These are phyloP conservation scores for Ceriops tagal DNA, from an alignment of 345 rosid genomes.

Conservation along the genomic window DNA sequence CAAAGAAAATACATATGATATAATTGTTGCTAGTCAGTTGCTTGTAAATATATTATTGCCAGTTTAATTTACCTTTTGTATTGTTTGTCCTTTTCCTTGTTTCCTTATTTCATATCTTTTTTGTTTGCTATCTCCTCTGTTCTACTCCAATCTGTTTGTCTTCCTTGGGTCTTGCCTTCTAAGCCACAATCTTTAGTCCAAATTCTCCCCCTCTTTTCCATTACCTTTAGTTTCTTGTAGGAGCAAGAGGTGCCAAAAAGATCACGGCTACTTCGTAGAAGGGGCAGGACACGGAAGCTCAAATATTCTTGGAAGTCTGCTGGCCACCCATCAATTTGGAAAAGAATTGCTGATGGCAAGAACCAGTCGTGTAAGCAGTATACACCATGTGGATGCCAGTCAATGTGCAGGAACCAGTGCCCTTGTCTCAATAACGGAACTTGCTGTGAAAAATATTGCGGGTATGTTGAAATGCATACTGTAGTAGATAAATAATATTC, in stretches of 20 bases:
- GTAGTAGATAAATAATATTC: not conserved
- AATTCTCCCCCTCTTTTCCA: conserved; percentile 12
- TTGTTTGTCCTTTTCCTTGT: not conserved
- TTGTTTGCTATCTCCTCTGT: not conserved
- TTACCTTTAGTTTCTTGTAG: conserved; percentile 32
- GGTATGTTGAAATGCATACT: conserved; percentile 50
- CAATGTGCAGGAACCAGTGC: conserved; percentile 81
- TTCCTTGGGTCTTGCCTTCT: conserved; percentile 3
- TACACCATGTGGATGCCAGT: conserved; percentile 85
- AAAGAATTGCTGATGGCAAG: conserved; percentile 60
- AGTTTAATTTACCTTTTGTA: not conserved
- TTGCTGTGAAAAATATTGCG: conserved; percentile 95
- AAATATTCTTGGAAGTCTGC: conserved; percentile 89
- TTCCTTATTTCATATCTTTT: not conserved
- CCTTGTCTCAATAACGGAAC: conserved; percentile 63
- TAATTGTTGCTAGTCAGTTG: conserved; percentile 9
- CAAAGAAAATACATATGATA: conserved; percentile 1
- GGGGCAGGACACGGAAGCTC: conserved; percentile 74
- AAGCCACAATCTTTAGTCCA: not conserved
- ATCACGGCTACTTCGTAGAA: conserved; percentile 50
- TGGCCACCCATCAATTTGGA: conserved; percentile 74
- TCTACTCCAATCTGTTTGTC: not conserved
- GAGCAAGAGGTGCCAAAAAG: conserved; percentile 68
- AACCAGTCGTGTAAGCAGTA: conserved; percentile 60
- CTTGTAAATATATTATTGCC: not conserved